Conservation (phyloP, 2,329 filamentous ascomycete genomes). For the Neopestalotiopsis sp. region DNA sequence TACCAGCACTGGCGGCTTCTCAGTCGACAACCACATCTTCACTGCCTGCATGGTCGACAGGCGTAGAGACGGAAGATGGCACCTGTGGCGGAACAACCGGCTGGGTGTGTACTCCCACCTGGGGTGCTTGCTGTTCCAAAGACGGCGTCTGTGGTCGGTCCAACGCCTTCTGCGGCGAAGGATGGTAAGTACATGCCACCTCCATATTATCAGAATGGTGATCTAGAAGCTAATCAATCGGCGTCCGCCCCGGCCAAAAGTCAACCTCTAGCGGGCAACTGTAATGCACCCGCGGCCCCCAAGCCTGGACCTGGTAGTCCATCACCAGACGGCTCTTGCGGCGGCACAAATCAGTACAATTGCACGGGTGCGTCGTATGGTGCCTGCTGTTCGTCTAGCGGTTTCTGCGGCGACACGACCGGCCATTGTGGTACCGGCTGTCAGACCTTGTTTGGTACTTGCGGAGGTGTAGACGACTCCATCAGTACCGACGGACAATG, state of each 20-base stretch:
- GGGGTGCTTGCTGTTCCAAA: conserved; percentile 10
- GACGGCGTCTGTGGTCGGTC: conserved; percentile 9
- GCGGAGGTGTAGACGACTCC: conserved; percentile 17
- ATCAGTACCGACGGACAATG: conserved; percentile 12
- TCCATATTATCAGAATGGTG: background rate
- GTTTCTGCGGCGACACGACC: conserved; percentile 35
- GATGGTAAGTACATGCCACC: background rate
- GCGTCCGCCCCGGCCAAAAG: background rate
- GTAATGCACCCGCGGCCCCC: conserved; percentile 1
- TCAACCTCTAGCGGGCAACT: conserved; percentile 11
- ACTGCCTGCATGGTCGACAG: conserved; percentile 9
- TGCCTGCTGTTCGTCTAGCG: conserved; percentile 22
- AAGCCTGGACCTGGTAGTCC: background rate
- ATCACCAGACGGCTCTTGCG: conserved; percentile 13
- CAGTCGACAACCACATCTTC: conserved; percentile 11
- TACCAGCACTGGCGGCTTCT: conserved; percentile 6
- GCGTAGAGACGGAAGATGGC: conserved; percentile 12
- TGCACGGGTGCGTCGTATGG: conserved; percentile 9
- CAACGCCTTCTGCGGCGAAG: conserved; percentile 4
- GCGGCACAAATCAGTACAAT: conserved; percentile 10
- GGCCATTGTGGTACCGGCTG: conserved; percentile 29
- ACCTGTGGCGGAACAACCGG: conserved; percentile 7
- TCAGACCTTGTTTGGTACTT: conserved; percentile 23
- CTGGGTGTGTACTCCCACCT: conserved; percentile 7
- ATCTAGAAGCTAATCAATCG: background rate